Base-by-base conservation (phyloP, 176 grass and related monocot genomes). In the Coix lacrymajobi region DNA sequence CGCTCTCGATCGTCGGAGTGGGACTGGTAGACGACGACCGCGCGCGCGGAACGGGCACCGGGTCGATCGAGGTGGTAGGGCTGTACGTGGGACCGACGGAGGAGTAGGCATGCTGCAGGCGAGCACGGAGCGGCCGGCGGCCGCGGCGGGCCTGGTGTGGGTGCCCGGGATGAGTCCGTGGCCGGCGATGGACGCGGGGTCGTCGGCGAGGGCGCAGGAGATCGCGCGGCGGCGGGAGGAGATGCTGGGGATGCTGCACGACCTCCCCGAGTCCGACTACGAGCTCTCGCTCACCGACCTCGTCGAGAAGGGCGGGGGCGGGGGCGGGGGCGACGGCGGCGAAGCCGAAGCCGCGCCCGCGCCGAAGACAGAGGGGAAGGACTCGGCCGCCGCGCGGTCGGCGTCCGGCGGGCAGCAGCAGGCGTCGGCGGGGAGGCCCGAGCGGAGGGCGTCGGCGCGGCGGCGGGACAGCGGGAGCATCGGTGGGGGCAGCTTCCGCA, bases 211-310 rank as follows among this genome's bases (percentile, higher is more conserved):
- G 88, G 86, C 88, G 61, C 85, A 76, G 79, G 90, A 91, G 85
- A 98, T 95, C 75, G 90, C 90, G 56, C 85, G 84, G 62, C 71
- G 82, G 43, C 38, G 79, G 52, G 90, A 98, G 60, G 95, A 95
- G 90, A 84, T 98, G 86, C 79, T 95, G 44, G 77, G 86, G 63
- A 90, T 93, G 62, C 69, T 98, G 71, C 88, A n/a, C 36, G 96
- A 87, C 71, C 76, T 98, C 39, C 90, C 92, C 15, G 90, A 93
- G 84, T 91, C 88, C 4, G 92, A 93, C 7, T 89, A 89, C 74
- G 95, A 98, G 90, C 86, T 98, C 62, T 98, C 92, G 25, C 86
- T 98, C 79, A 92, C 92, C 63, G 92, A 95, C 83, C 88, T 95
- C 54, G 90, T 95, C 62, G 90, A 98, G 60, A 84, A 62, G 60